Evolutionary conservation across 202 grass and related monocot species (phyloP), one percentile per base, ranked within the genome.

Genomic region (Zizania palustris): DNA sequence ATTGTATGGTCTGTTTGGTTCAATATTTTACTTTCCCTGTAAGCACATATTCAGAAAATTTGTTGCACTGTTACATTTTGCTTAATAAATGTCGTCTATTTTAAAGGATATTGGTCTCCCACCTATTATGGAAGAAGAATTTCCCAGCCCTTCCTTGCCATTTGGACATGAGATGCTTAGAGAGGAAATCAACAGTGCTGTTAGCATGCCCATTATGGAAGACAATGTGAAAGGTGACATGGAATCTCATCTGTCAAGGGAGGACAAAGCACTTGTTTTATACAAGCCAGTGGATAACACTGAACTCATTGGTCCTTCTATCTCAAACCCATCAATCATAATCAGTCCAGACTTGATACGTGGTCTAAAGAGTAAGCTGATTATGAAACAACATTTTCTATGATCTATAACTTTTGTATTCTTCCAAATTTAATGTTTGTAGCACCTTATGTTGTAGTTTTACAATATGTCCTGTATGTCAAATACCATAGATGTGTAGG

Each of bases 321-420:
- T 77, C 35, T 71, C 87, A 45, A 87, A 78, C 67, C 82, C 78
- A 65, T 96, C 96, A 72, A 70, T 99, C 60, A 76, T 82, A 79
- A 65, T 99, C 69, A 91, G 87, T 85, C 76, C 87, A 34, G 81
- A 89, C 55, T 75, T 96, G 84, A 78, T 99, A 45, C 85, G 69
- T 69, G 62, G 83, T 54, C 79, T 99, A 80, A 98, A 88, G 76
- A 91, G 96, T 99, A 90, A 99, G 96, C 83, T 69, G 7, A 63
- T 74, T 46, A 12, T 72, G 43, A 44, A 35, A 35, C 9, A 76
- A 60, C 14, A 38, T 72, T 80, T 9, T 60, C 54, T 46, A 43
- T 71, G 18, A 76, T 66, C 39, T 71, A 60, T 9, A 22, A 49
- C 64, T 68, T 64, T 74, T 55, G 7, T 55, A 20, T 10, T 63